Evolutionary conservation across 108 stramenopile species (phyloP).

Genomic region (Cyclotella sp.): DNA sequence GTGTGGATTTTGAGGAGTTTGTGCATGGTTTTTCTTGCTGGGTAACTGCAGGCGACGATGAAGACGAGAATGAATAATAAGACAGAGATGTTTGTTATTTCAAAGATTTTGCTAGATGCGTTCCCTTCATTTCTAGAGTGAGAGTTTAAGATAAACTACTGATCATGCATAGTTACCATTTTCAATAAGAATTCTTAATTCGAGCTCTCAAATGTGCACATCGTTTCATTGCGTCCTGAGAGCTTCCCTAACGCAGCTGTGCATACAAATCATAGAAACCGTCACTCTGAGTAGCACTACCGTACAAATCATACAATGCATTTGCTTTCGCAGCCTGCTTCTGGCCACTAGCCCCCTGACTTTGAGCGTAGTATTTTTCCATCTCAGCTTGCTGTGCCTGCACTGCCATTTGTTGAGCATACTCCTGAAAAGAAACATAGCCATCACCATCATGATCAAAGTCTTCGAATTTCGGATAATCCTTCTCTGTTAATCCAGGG

Average conservation of each 20-base stretch:
- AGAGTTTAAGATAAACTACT: no score
- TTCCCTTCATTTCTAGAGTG: no score
- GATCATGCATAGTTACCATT: no score
- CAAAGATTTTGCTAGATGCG: no score
- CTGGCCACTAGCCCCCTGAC: constrained; percentile 41
- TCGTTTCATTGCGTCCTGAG: neutral
- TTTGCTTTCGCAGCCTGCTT: constrained; percentile 55
- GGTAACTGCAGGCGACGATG: constrained; percentile 53
- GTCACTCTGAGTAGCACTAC: constrained; percentile 44
- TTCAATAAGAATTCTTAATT: neutral
- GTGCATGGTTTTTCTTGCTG: constrained; percentile 53
- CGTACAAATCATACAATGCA: constrained; percentile 51
- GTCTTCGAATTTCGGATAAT: constrained; percentile 97
- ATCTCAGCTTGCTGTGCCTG: constrained; percentile 85
- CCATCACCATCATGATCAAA: constrained; percentile 96
- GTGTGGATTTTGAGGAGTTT: constrained; percentile 55
- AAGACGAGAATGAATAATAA: constrained; percentile 21
- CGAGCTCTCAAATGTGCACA: no score
- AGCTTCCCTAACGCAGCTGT: constrained; percentile 32
- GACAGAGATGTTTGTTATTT: neutral
- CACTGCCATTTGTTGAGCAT: constrained; percentile 88
- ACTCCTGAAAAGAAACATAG: constrained; percentile 92
- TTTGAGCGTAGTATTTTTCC: constrained; percentile 61
- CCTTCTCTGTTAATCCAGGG: constrained; percentile 88
- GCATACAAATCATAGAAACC: constrained; percentile 59